Evolutionary conservation across 176 grass and related monocot species (phyloP).

Genomic region (sorghum (Sorghum bicolor)): DNA sequence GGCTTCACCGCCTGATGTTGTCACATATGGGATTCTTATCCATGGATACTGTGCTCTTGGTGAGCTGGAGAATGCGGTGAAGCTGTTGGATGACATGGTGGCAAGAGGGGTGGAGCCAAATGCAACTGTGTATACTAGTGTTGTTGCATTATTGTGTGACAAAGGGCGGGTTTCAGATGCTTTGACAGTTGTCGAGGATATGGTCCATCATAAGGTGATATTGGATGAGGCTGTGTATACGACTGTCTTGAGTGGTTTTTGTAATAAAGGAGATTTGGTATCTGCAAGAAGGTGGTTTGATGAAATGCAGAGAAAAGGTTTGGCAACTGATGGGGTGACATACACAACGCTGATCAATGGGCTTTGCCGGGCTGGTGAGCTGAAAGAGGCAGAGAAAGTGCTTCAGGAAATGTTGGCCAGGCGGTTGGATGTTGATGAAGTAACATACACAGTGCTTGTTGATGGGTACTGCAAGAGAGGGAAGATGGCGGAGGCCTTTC

Average conservation of each 20-base stretch:
- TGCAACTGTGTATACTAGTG: constrained; percentile 56
- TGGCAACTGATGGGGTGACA: constrained; percentile 61
- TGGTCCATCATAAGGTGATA: constrained; percentile 48
- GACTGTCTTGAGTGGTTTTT: constrained; percentile 71
- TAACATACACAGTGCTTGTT: constrained; percentile 76
- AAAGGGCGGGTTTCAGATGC: constrained; percentile 55
- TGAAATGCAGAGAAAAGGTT: constrained; percentile 64
- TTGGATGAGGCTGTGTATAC: constrained; percentile 67
- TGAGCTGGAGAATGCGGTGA: constrained; percentile 47
- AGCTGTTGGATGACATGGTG: constrained; percentile 70
- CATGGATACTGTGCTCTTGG: constrained; percentile 59
- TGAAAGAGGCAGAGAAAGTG: constrained; percentile 63
- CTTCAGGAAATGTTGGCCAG: constrained; percentile 65
- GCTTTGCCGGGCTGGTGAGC: constrained; percentile 60
- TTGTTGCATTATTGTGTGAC: constrained; percentile 67
- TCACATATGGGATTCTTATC: constrained; percentile 79
- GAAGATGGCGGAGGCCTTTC: constrained; percentile 73
- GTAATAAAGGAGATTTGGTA: constrained; percentile 62
- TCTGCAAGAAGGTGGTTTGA: constrained; percentile 59
- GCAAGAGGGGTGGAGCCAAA: constrained; percentile 58
- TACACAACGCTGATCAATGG: constrained; percentile 74
- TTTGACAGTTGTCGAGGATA: constrained; percentile 60
- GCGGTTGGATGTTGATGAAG: constrained; percentile 57
- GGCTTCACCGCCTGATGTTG: constrained; percentile 41
- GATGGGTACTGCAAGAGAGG: constrained; percentile 86